Conservation (phyloP, 1,284 basidiomycete species). For the Malassezia equina region DNA sequence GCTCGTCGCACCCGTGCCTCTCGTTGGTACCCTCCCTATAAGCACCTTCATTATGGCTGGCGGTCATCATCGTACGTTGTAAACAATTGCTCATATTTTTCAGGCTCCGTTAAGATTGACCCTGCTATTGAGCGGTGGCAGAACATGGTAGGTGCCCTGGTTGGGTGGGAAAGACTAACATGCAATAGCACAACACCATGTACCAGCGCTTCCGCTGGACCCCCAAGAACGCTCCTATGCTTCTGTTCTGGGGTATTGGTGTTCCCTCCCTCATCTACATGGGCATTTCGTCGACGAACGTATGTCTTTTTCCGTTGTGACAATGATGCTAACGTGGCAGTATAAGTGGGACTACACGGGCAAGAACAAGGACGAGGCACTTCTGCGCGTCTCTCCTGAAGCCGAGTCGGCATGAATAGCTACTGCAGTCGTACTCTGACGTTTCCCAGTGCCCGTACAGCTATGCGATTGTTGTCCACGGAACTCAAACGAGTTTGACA, state of each 20-base stretch:
- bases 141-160: slow-evolving; percentile 23
- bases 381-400: slow-evolving; percentile 12
- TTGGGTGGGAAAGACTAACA: not conserved
- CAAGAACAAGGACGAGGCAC: slow-evolving; percentile 29
- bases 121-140: slow-evolving; percentile 43
- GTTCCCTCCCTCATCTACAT: slow-evolving; percentile 30
- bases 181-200: slow-evolving; percentile 37
- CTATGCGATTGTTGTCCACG: not conserved
- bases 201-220: slow-evolving; percentile 42
- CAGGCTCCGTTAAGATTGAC: slow-evolving; percentile 42
- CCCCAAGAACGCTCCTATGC: slow-evolving; percentile 22
- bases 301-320: slow-evolving; percentile 20
- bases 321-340: slow-evolving; percentile 14
- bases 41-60: slow-evolving; percentile 30
- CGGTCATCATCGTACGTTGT: slow-evolving; percentile 31
- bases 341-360: slow-evolving; percentile 34
- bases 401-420: not conserved
- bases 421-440: not conserved
- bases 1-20: not conserved
- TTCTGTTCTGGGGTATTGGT: slow-evolving; percentile 29
- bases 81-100: not conserved
- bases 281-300: slow-evolving; percentile 25
- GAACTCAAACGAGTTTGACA: too few species aligned
- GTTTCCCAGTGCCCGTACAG: not conserved
- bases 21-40: not conserved